Evolutionary conservation across 2,329 filamentous ascomycete species (phyloP).

Genomic region (Colletotrichum paranaense): DNA sequence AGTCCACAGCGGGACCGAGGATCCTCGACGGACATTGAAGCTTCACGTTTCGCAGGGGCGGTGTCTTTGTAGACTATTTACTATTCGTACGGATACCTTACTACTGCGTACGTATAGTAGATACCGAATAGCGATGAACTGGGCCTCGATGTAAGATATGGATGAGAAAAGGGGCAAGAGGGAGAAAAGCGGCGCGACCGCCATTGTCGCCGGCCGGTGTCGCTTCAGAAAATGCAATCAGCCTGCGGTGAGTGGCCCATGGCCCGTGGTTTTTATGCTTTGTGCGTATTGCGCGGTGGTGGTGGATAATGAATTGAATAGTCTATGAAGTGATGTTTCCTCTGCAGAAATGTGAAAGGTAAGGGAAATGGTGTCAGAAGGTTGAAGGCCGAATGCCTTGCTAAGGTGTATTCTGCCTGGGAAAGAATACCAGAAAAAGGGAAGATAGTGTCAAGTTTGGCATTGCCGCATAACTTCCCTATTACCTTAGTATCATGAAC

Average conservation of each 20-base stretch:
- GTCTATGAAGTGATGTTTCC: neutral
- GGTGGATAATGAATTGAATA: neutral
- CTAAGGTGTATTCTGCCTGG: too few species aligned
- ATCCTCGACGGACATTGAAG: constrained; percentile 30
- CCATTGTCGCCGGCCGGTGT: neutral
- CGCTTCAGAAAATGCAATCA: neutral
- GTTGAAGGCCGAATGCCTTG: too few species aligned
- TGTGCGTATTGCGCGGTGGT: neutral
- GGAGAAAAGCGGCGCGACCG: neutral
- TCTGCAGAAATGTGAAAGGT: too few species aligned
- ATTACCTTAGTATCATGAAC: neutral
- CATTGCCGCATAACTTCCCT: too few species aligned
- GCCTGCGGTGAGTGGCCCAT: neutral
- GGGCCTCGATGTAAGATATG: neutral
- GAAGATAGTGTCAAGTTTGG: too few species aligned
- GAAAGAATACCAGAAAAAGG: too few species aligned
- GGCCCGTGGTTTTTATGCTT: neutral
- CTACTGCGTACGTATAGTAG: neutral
- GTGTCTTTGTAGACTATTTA: too few species aligned
- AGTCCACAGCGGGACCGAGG: constrained; percentile 15
- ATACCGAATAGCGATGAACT: neutral
- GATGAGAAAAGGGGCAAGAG: constrained; percentile 16
- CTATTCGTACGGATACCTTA: too few species aligned
- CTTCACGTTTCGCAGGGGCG: constrained; percentile 10
- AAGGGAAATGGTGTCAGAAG: too few species aligned